Conservation (phyloP, 805 yeast genomes). For the Priceomyces melissophilus region DNA sequence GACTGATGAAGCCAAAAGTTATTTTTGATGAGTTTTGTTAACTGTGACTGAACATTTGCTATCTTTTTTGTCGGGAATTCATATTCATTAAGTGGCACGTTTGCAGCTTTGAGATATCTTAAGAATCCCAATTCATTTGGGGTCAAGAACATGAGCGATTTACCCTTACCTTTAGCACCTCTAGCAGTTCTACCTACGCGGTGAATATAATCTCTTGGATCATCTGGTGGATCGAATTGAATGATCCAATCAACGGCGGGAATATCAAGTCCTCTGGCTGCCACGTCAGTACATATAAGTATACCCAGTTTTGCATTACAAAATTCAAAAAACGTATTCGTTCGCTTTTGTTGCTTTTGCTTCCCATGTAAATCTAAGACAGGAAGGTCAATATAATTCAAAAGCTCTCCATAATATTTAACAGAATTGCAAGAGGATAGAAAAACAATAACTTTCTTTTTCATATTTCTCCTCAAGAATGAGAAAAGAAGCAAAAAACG, state of each 20-base stretch:
- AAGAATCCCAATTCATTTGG: conserved; percentile 94
- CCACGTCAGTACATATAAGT: conserved; percentile 94
- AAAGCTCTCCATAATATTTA: conserved; percentile 89
- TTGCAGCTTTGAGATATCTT: conserved; percentile 92
- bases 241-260: conserved; percentile 99
- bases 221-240: conserved; percentile 99
- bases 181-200: conserved; percentile 99
- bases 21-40: conserved; percentile 84
- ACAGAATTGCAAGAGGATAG: conserved; percentile 96
- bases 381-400: conserved; percentile 95
- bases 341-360: conserved; percentile 97
- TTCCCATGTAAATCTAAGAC: conserved; percentile 96
- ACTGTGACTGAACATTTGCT: conserved; percentile 93
- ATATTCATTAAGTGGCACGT: conserved; percentile 95
- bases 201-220: conserved; percentile 98
- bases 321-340: conserved; percentile 96
- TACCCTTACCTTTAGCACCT: conserved; percentile 85
- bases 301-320: conserved; percentile 96
- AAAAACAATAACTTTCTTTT: conserved; percentile 91
- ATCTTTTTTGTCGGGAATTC: conserved; percentile 93
- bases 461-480: conserved; percentile 86
- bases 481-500: conserved; percentile 87
- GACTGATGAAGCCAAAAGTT: conserved; percentile 93
- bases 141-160: conserved; percentile 89
- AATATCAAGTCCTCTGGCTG: conserved; percentile 98